Evolutionary conservation across 768 basidiomycete species (phyloP), one percentile per base, ranked within the genome.

Genomic region (Fistulinella prunicolor): DNA sequence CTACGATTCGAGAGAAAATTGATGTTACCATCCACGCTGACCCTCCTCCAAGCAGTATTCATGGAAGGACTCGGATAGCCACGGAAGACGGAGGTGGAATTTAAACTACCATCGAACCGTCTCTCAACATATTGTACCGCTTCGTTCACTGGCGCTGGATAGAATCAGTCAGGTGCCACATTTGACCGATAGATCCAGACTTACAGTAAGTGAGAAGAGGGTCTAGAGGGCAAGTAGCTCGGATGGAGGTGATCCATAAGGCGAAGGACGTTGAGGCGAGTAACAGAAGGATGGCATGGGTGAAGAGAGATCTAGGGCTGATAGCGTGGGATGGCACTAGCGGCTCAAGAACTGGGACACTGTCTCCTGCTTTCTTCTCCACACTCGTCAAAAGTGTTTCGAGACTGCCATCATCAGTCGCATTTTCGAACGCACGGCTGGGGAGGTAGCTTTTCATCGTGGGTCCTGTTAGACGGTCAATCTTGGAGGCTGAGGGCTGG

Each of bases 61-160:
- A 55, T 13, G 14, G 41, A 47, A n/a, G 44, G 47, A 30, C 38
- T 41, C 5, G 44, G 53, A 4, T n/a, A 10, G 3, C 42, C 46
- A 19, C 41, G 22, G 23, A 46, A 54, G 26, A 54, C 16, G 7
- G 29, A 40, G 13, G 37, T 26, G 17, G n/a, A 30, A 9, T 29
- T 23, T 12, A 44, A 4, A 6, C 4, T 44, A 26, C 46, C 38
- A 13, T 44, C 38, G 37, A 55, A 54, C 6, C 20, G 22, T 28
- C 42, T 23, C 21, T 47, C 39, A n/a, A 40, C 14, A 23, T 42
- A 45, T 41, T 41, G 26, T 13, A 55, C 28, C 9, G 43, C 46
- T 26, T 53, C 42, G 16, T 22, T 53, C 35, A 26, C 54, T 6
- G 42, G 30, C 4, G 20, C 45, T 38, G 10, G 10, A 7, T 29